Evolutionary conservation across 2,329 filamentous ascomycete species (phyloP).

Genomic region (Scedosporium minutisporum): DNA sequence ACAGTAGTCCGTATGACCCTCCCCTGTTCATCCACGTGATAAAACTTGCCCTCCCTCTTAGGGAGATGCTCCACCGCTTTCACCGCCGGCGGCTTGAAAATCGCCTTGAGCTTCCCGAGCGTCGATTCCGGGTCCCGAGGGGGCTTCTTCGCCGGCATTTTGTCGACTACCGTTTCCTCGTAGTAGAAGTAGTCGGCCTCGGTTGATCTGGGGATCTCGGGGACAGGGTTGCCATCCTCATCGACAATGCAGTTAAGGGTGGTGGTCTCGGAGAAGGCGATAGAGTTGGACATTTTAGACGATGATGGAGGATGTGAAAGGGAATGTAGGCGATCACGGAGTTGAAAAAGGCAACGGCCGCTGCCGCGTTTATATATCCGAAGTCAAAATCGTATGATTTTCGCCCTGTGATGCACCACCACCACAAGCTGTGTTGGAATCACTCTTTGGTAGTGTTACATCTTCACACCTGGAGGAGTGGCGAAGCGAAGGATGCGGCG

Average conservation of each 20-base stretch:
- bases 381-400: too few relatives aligned
- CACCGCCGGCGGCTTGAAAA: constrained; percentile 10
- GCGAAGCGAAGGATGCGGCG: too few relatives aligned
- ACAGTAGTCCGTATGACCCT: constrained; percentile 9
- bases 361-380: too few relatives aligned
- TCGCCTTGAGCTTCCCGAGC: constrained; percentile 8
- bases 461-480: too few relatives aligned
- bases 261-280: background rate
- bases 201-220: background rate
- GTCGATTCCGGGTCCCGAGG: constrained; percentile 4
- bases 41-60: constrained; percentile 9
- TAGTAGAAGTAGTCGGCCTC: constrained; percentile 8
- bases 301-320: background rate
- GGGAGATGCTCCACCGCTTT: constrained; percentile 9
- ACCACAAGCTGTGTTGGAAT: too few relatives aligned
- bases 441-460: too few relatives aligned
- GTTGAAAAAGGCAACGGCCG: too few relatives aligned
- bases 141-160: constrained; percentile 7
- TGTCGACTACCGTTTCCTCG: constrained; percentile 8
- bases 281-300: background rate
- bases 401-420: too few relatives aligned
- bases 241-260: background rate
- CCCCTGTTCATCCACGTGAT: constrained; percentile 10
- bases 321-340: too few relatives aligned
- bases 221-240: background rate